Evolutionary conservation across 495 filamentous ascomycete species (phyloP).

Genomic region (Annulohypoxylon moriforme): DNA sequence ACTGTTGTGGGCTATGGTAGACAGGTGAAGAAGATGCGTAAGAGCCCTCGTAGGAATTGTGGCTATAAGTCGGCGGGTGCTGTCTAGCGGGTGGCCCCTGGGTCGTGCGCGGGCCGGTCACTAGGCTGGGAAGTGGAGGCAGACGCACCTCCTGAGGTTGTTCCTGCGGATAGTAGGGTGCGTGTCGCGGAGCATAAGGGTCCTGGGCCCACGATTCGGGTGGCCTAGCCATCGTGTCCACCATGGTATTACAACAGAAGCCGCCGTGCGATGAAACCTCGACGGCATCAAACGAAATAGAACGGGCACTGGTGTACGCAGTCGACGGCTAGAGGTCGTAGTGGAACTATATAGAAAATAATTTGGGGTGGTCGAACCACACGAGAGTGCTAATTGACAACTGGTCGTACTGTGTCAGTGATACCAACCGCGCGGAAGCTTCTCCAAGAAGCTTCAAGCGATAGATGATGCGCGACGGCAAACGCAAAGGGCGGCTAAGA

Average conservation of each 20-base stretch:
- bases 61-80: conserved; percentile 34
- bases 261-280: conserved; percentile 52
- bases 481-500: conserved; percentile 31
- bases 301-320: conserved; percentile 25
- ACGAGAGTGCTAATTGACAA: conserved; percentile 20
- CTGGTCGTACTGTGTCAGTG: conserved; percentile 29
- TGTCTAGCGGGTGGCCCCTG: conserved; percentile 38
- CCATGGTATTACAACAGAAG: conserved; percentile 57
- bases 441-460: conserved; percentile 15
- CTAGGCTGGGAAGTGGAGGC: conserved; percentile 44
- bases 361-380: conserved; percentile 16
- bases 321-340: conserved; percentile 23
- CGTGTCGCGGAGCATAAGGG: conserved; percentile 54
- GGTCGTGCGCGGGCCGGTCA: conserved; percentile 34
- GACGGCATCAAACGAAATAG: conserved; percentile 50
- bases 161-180: conserved; percentile 54
- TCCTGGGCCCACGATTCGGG: conserved; percentile 55
- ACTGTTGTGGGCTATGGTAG: conserved; percentile 38
- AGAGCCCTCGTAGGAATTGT: conserved; percentile 34
- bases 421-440: conserved; percentile 26
- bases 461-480: conserved; percentile 10
- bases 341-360: conserved; percentile 42
- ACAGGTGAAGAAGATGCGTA: conserved; percentile 40
- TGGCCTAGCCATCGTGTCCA: conserved; percentile 61
- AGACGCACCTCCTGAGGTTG: conserved; percentile 48